Evolutionary conservation across 345 rosid species (phyloP), one percentile per base, ranked within the genome.

Genomic region (Dipteronia dyeriana): DNA sequence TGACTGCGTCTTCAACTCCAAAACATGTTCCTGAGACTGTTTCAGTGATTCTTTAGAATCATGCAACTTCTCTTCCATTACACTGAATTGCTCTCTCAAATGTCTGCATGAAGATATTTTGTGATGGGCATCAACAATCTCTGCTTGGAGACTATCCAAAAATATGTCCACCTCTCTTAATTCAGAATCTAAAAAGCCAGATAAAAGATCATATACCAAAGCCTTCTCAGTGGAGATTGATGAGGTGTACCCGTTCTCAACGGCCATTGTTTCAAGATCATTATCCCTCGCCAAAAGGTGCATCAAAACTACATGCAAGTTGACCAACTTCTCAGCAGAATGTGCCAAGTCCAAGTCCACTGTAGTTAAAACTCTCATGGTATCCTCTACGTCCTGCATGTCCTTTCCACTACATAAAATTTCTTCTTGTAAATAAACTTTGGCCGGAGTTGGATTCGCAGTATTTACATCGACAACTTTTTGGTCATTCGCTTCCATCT

Each of bases 151-250:
- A 71, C 75, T 67, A 82, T 84, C 86, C 84, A 94, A 80, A 84
- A 90, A 92, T 79, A 77, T 77, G 79, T 90, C 94, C 84, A 94
- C 91, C 80, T 85, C 95, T 75, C 85, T 87, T 75, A 92, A 82
- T 88, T 92, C 94, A 0, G 98, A 92, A 84, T 89, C 99, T 75
- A 96, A 79, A 82, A 93, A 79, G 63, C 91, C 90, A 59, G 87
- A 88, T 60, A 91, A 85, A 38, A 93, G 87, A 85, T 94, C 97
- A 84, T 86, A 85, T 56, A 78, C 66, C 88, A 93, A 83, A 65
- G 98, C 91, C 86, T 90, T 91, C 82, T 89, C 94, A 70, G 86
- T 76, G 9, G 90, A 86, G 51, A 76, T 85, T 75, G 85, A 62
- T 5, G 90, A 82, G 63, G 85, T 66, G 77, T 68, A 47, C 43